phyloP scores from a whole-genome alignment of 2,329 filamentous ascomycete genomes.

The Escovopsis sp. region DNA sequence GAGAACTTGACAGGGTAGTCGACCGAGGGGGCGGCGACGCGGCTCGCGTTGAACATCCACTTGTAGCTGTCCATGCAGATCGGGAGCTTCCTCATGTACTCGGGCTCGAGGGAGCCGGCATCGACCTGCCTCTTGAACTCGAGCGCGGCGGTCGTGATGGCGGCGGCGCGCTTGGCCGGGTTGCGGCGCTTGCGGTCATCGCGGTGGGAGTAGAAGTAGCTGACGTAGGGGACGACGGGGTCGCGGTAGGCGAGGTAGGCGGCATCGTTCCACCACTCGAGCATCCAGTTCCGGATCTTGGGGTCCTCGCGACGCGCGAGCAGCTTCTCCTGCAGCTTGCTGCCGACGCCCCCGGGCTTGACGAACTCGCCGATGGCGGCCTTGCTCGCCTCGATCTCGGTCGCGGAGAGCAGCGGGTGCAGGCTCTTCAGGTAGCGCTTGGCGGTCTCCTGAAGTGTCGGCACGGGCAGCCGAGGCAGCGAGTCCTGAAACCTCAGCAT shows the following conservation, averaged over 20 bases:
- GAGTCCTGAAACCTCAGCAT: conserved; percentile 80
- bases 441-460: conserved; percentile 68
- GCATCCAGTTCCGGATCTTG: conserved; percentile 80
- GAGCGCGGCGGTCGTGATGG: conserved; percentile 68
- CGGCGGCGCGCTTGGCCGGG: conserved; percentile 83
- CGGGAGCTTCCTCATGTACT: conserved; percentile 96
- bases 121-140: conserved; percentile 95
- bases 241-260: conserved; percentile 91
- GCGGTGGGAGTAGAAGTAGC: conserved; percentile 97
- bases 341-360: conserved; percentile 68
- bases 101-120: conserved; percentile 67
- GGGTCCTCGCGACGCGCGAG: conserved; percentile 65
- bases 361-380: conserved; percentile 81
- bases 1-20: conserved; percentile 77
- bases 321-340: conserved; percentile 76
- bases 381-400: conserved; percentile 57
- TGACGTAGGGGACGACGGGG: conserved; percentile 93
- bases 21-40: conserved; percentile 65
- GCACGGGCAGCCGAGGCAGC: conserved; percentile 65
- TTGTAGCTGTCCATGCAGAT: conserved; percentile 98
- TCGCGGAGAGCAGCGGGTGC: conserved; percentile 53
- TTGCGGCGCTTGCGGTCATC: conserved; percentile 81
- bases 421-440: conserved; percentile 68
- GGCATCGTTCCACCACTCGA: conserved; percentile 95
- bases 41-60: conserved; percentile 95